Conservation (phyloP, 2,329 filamentous ascomycete genomes). For the Colletotrichum graminicola region DNA sequence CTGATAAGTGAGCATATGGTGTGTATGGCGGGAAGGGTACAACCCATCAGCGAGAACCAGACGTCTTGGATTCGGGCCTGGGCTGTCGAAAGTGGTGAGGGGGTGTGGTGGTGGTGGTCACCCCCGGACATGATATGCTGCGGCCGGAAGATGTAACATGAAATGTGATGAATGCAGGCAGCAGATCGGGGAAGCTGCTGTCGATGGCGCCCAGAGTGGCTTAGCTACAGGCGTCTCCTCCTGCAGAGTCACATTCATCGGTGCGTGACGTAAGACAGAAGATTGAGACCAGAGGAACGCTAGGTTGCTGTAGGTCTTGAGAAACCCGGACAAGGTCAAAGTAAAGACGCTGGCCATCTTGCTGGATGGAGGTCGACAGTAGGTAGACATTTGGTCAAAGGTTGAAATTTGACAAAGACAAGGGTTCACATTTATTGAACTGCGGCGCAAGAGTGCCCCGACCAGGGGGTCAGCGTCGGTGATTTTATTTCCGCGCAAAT, state of each 20-base stretch:
- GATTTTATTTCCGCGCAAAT: neutral
- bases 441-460: slow-evolving; percentile 10
- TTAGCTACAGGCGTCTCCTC: neutral
- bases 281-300: slow-evolving; percentile 1
- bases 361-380: neutral
- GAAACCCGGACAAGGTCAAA: slow-evolving; percentile 6
- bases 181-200: slow-evolving; percentile 11
- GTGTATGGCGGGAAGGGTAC: slow-evolving; percentile 21
- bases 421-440: slow-evolving; percentile 38
- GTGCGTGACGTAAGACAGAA: slow-evolving; percentile 15
- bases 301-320: slow-evolving; percentile 23
- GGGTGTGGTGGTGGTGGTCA: neutral
- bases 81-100: neutral
- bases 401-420: slow-evolving; percentile 1
- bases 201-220: neutral
- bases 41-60: slow-evolving; percentile 29
- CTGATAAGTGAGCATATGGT: slow-evolving; percentile 21
- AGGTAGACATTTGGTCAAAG: slow-evolving; percentile 7
- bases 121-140: neutral
- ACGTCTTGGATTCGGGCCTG: slow-evolving; percentile 6
- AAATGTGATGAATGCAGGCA: slow-evolving; percentile 3
- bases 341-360: slow-evolving; percentile 23
- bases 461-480: neutral
- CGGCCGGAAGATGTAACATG: neutral
- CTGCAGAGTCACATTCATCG: slow-evolving; percentile 8